Base-by-base conservation (phyloP, 176 grass and related monocot genomes). In the Musa itinerans region DNA sequence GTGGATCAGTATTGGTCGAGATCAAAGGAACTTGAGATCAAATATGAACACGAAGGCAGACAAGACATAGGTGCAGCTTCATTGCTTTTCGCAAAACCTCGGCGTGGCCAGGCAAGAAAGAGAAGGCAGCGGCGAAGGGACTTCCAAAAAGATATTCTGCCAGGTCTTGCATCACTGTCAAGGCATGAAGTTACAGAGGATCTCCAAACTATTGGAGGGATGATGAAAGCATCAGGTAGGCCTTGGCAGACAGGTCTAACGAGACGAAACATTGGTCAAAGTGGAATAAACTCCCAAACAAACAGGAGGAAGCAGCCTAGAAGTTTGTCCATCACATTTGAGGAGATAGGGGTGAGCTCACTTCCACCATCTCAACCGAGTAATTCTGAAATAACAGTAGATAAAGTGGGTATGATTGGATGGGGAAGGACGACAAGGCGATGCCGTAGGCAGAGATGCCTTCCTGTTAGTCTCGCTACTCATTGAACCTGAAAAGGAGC, bases 371-470 rank as follows among this genome's bases (percentile, higher is more conserved):
- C 70, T 69, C 69, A 51, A 17, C 50, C 74, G 16, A 69, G 55
- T 87, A 74, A 78, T 73, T 22, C 79, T 58, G 73, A 77, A 22
- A 48, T 87, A 65, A 22, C 9, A 69, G 50, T 70, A 1, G 77
- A 81, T 80, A 87, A 53, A 9, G 69, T 19, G 6, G 77, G 74
- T 43, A 83, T 83, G 29, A 67, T 84, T 9, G 85, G 84, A 49
- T 93, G 90, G 90, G 90, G 90, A 76, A 86, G 85, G 73, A 93
- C 87, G 24, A 93, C 87, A 43, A 85, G 90, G 25, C 84, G 90
- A 3, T 93, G 90, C 78, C 84, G 85, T 25, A 82, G 87, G 54
- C 87, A 68, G 51, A 87, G 90, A 76, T 87, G 78, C 48, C 80
- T 82, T 1, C 78, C 87, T 1, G 66, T 58, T 11, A 89, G 79